Conservation (phyloP, 225 moss, liverwort and hornwort genomes). For the Marchantia polymorpha region DNA sequence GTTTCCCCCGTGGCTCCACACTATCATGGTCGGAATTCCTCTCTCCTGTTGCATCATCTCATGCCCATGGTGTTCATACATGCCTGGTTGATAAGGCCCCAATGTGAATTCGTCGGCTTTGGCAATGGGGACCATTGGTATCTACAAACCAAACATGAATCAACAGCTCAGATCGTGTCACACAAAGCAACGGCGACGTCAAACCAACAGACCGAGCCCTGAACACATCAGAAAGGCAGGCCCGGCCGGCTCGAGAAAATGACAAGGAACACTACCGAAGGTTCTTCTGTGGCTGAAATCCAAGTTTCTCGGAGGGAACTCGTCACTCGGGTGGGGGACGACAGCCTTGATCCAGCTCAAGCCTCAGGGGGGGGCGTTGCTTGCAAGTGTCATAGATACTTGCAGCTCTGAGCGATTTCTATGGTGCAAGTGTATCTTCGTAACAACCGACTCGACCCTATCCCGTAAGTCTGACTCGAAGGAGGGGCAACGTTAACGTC, state of each 20-base stretch:
- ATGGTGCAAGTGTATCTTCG: no score
- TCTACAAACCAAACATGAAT: slow-evolving; percentile 37
- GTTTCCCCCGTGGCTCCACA: slow-evolving; percentile 87
- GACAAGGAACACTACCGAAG: neutral
- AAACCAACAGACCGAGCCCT: neutral
- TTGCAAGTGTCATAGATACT: no score
- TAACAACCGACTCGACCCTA: no score
- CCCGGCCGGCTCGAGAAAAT: neutral
- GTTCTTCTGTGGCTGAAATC: no score
- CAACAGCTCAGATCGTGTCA: neutral
- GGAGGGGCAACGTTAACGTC: no score
- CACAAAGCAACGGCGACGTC: neutral
- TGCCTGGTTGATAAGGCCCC: slow-evolving; percentile 31
- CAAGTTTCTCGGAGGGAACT: no score
- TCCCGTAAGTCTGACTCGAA: no score
- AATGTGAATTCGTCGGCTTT: slow-evolving; percentile 64
- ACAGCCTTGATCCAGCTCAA: no score
- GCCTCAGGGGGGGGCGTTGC: no score
- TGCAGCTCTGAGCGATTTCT: no score
- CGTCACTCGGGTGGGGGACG: no score
- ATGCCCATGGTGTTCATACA: slow-evolving; percentile 29
- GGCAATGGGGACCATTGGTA: slow-evolving; percentile 90
- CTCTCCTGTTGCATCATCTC: slow-evolving; percentile 37
- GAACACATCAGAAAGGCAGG: neutral
- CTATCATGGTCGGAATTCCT: slow-evolving; percentile 75